phyloP scores from a whole-genome alignment of 768 basidiomycete genomes.

The Hericium rajendrae region DNA sequence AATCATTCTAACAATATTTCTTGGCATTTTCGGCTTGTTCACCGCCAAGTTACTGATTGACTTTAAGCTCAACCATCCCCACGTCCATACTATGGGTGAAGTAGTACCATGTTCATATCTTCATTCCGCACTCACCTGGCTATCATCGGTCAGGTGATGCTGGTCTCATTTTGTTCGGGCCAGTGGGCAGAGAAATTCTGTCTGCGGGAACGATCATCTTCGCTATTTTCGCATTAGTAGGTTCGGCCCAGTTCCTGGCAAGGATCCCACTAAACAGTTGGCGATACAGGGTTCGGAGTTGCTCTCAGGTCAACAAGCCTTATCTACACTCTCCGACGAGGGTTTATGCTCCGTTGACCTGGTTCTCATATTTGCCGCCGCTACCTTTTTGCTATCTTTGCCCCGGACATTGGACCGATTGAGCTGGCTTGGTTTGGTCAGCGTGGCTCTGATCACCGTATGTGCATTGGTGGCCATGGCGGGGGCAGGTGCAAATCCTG shows the following conservation, averaged over 20 bases:
- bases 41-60: slow-evolving; percentile 45
- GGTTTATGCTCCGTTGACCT: slow-evolving; percentile 37
- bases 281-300: slow-evolving; percentile 33
- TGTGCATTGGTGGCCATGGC: slow-evolving; percentile 42
- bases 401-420: slow-evolving; percentile 39
- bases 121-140: background rate
- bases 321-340: slow-evolving; percentile 37
- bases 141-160: slow-evolving; percentile 33
- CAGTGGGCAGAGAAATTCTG: slow-evolving; percentile 35
- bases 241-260: background rate
- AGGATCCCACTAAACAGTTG: background rate
- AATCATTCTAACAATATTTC: slow-evolving; percentile 42
- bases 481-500: slow-evolving; percentile 37
- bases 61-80: slow-evolving; percentile 47
- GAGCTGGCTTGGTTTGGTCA: slow-evolving; percentile 37
- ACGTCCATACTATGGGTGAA: slow-evolving; percentile 44
- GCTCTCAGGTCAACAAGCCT: slow-evolving; percentile 42
- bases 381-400: slow-evolving; percentile 32
- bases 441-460: slow-evolving; percentile 32
- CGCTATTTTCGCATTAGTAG: slow-evolving; percentile 30
- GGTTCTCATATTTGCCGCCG: slow-evolving; percentile 35
- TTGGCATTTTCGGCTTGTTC: slow-evolving; percentile 40
- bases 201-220: slow-evolving; percentile 39
- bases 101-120: background rate
- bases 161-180: slow-evolving; percentile 39